phyloP scores from a whole-genome alignment of 495 filamentous ascomycete species.

The Penicillium dipodomyicola region DNA sequence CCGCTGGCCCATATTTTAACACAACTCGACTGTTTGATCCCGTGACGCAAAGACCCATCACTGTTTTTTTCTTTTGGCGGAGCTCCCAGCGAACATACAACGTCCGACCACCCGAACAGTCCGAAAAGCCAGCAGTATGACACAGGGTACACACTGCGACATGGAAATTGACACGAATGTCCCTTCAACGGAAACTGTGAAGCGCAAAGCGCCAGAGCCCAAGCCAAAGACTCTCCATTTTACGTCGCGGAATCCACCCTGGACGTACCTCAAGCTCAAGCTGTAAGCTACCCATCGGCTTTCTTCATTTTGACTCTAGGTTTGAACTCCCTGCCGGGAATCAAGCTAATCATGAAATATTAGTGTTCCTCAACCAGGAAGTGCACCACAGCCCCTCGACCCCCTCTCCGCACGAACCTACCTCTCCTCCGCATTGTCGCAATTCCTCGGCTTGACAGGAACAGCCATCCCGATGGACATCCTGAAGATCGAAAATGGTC shows the following conservation, averaged over 20 bases:
- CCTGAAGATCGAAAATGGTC: slow-evolving; percentile 53
- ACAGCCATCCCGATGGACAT: slow-evolving; percentile 78
- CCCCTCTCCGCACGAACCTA: slow-evolving; percentile 69
- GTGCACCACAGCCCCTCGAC: slow-evolving; percentile 54
- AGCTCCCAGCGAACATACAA: slow-evolving; percentile 6
- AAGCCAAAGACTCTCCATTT: slow-evolving; percentile 30
- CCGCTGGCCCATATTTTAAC: background rate
- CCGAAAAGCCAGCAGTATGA: slow-evolving; percentile 4
- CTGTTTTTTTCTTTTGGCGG: slow-evolving; percentile 20
- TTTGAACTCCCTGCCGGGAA: background rate
- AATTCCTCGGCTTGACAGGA: slow-evolving; percentile 78
- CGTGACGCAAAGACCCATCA: slow-evolving; percentile 24
- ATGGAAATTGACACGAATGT: background rate
- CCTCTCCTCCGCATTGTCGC: slow-evolving; percentile 67
- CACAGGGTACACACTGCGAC: slow-evolving; percentile 2
- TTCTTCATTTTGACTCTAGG: background rate
- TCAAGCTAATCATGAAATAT: slow-evolving; percentile 4
- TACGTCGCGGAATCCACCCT: slow-evolving; percentile 49
- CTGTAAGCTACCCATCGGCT: slow-evolving; percentile 27
- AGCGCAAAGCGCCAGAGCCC: slow-evolving; percentile 33
- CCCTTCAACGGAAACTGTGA: slow-evolving; percentile 16
- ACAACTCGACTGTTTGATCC: slow-evolving; percentile 13
- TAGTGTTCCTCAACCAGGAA: slow-evolving; percentile 37
- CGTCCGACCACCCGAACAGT: slow-evolving; percentile 2
- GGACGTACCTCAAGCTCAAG: slow-evolving; percentile 50